Base-by-base conservation (phyloP, 192 early-diverging fungal genomes). In the Coemansia aciculifera region DNA sequence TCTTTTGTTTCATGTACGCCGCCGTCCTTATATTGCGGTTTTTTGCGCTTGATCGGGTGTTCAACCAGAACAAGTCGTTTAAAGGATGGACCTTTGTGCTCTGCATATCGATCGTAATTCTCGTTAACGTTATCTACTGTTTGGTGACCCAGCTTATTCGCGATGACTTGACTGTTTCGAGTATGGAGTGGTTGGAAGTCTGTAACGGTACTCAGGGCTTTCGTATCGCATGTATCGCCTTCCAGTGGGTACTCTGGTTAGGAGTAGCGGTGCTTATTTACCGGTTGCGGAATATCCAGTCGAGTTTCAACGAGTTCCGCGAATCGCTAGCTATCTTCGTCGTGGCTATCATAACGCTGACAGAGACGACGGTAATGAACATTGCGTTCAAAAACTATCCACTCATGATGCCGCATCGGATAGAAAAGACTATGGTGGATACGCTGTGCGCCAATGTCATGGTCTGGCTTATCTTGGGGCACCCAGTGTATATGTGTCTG, bases 241-340 rank as follows among this genome's bases (percentile, higher is more conserved):
- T 73, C 4, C 79, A 81, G 59, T 81, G 79, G 79, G 51, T 76
- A 4, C 37, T 73, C 52, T 81, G 79, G 79, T 19, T 48, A 0
- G 69, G 71, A 8, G 71, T 72, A 6, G 70, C 70, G 3, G 63
- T 71, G 40, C 73, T 81, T 9, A 75, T 81, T 7, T 76, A 61
- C 69, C 64, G 78, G 19, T 66, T 80, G 71, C 78, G 78, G 59
- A 80, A 80, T 48, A 80, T 80, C 29, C 79, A 81, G 62, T 73
- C 79, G 42, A 81, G 79, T 52, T 81, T 81, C 43, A 81, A 81
- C 64, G 79, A 81, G 71, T 81, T 76, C 63, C 62, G 43, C 70
- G 74, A 81, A 63, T 81, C 79, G 13, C 54, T 81, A 29, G 64
- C 63, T 4, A 61, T 81, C 15, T 81, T 81, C 31, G 21, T 63